Evolutionary conservation across 176 grass and related monocot genomes (phyloP).

Genomic region (Paspalum notatum): DNA sequence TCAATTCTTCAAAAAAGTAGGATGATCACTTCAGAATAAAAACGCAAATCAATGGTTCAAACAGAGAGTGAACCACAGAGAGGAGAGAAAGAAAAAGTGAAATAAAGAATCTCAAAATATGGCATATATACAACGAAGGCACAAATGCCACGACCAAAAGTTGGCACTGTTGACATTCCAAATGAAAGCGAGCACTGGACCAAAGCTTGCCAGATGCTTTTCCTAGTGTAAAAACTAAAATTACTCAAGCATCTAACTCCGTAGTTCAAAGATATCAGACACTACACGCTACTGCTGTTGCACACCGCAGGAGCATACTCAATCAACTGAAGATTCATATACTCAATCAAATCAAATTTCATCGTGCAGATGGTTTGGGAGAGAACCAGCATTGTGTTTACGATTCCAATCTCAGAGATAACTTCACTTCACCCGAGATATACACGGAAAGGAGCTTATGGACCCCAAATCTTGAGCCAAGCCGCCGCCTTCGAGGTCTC

Average conservation of each 20-base stretch:
- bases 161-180: not conserved
- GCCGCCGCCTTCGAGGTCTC: not conserved
- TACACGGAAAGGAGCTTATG: too few relatives aligned
- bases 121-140: not conserved
- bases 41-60: not conserved
- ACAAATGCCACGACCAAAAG: slow-evolving; percentile 14
- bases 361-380: not conserved
- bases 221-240: not conserved
- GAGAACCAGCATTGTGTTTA: too few relatives aligned
- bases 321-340: not conserved
- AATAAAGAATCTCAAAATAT: slow-evolving; percentile 4
- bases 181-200: not conserved
- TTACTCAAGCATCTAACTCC: slow-evolving; percentile 1
- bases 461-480: not conserved
- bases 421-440: not conserved
- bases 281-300: too few relatives aligned
- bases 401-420: not conserved
- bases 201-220: not conserved
- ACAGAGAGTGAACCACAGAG: not conserved
- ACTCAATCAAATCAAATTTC: too few relatives aligned
- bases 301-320: not conserved
- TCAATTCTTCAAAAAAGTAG: slow-evolving; percentile 10
- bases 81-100: not conserved
- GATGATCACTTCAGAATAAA: not conserved
- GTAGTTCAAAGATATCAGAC: not conserved